Conservation (phyloP, 257 asterid genomes). For the Primulina huaijiensis region DNA sequence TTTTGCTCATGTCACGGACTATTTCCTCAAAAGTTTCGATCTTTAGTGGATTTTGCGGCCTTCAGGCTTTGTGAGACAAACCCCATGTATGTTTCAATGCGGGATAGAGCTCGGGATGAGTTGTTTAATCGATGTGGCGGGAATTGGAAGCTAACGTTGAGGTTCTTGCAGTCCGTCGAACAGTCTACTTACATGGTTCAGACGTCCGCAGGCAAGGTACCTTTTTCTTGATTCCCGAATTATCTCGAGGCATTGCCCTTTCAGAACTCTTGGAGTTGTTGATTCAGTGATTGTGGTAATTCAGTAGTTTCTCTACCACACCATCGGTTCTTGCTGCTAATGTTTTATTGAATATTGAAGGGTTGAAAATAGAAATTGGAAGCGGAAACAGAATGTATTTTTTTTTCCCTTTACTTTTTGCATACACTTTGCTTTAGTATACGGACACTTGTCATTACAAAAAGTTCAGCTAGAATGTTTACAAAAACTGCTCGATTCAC, state of each 20-base stretch:
- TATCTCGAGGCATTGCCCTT: slow-evolving; percentile 6
- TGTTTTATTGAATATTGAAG: background rate
- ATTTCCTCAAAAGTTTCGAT: slow-evolving; percentile 51
- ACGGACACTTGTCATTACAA: background rate
- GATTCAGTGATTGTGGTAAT: slow-evolving; percentile 10
- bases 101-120: slow-evolving; percentile 39
- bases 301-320: background rate
- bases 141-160: slow-evolving; percentile 67
- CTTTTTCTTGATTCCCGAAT: slow-evolving; percentile 29
- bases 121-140: slow-evolving; percentile 52
- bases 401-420: background rate
- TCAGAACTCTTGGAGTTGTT: background rate
- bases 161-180: slow-evolving; percentile 77
- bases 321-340: background rate
- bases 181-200: slow-evolving; percentile 65
- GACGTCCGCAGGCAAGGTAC: slow-evolving; percentile 81
- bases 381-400: background rate
- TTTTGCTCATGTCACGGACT: slow-evolving; percentile 48
- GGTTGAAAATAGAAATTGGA: slow-evolving; percentile 9
- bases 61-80: slow-evolving; percentile 61
- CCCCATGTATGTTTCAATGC: slow-evolving; percentile 49
- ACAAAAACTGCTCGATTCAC: slow-evolving; percentile 10
- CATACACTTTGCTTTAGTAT: background rate
- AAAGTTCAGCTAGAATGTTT: background rate
- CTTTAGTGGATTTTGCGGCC: slow-evolving; percentile 72